phyloP scores from a whole-genome alignment of 2,329 filamentous ascomycete genomes.

The Aspergillus hortae region DNA sequence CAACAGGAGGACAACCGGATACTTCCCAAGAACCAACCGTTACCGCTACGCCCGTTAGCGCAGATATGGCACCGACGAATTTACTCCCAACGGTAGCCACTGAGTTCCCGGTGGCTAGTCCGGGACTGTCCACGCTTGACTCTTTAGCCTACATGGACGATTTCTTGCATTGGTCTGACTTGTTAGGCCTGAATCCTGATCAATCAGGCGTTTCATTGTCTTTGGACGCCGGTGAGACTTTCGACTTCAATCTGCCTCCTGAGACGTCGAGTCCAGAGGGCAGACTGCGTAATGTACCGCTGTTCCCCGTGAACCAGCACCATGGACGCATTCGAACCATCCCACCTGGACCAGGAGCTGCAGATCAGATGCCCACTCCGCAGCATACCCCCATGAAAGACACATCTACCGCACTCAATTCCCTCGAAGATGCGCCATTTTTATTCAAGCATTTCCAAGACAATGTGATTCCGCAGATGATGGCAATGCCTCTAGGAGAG shows the following conservation, averaged over 20 bases:
- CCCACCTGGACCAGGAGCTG: not conserved
- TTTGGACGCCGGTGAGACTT: slow-evolving; percentile 8
- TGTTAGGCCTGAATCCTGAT: slow-evolving; percentile 28
- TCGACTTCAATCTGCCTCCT: slow-evolving; percentile 1
- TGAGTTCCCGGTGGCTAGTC: not conserved
- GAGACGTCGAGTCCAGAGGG: not conserved
- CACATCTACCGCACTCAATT: slow-evolving; percentile 7
- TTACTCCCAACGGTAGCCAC: not conserved
- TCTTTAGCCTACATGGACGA: slow-evolving; percentile 24
- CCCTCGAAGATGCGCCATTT: slow-evolving; percentile 20
- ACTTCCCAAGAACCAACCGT: not conserved
- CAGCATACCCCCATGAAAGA: slow-evolving; percentile 11
- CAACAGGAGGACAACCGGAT: not conserved
- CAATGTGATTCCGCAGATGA: slow-evolving; percentile 28
- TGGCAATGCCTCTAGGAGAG: slow-evolving; percentile 26
- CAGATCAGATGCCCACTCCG: slow-evolving; percentile 3
- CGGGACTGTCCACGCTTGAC: slow-evolving; percentile 14
- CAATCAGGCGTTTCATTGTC: slow-evolving; percentile 14
- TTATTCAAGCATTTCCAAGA: slow-evolving; percentile 32
- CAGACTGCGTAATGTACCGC: not conserved
- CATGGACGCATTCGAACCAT: not conserved
- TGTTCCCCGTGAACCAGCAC: not conserved
- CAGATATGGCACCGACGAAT: not conserved
- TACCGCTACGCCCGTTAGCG: not conserved
- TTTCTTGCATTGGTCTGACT: slow-evolving; percentile 32